Evolutionary conservation across 2,329 filamentous ascomycete species (phyloP), one percentile per base, ranked within the genome.

Genomic region (Phialemonium atrogriseum): DNA sequence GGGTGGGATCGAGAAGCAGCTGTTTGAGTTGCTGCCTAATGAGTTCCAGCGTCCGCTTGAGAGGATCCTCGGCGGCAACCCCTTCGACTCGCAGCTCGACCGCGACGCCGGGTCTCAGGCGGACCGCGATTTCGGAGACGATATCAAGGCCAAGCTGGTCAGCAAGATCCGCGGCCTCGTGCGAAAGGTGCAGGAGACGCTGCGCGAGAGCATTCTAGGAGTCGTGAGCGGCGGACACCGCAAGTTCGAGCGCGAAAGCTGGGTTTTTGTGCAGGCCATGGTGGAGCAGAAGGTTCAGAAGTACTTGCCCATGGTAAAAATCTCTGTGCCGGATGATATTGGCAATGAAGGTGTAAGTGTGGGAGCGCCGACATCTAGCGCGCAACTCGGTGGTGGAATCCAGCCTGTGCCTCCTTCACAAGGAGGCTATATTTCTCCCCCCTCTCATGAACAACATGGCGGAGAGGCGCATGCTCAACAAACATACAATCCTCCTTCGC

Each of bases 171-270:
- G 62, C 12, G 53, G 45, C 2, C 49, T 66, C 3, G 51, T 65
- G 5, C 55, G 54, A 12, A 66, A 64, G 43, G 59, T 66, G 4
- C 62, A 66, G 43, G 60, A 64, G 43, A 62, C 53, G 7, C 44
- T 66, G 11, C 60, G 62, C 2, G 56, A 62, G 48, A 56, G 58
- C 32, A 62, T 66, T 23, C 40, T 66, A 5, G 57, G 52, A 0
- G 51, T 65, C 1, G 62, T 66, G 13, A 66, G 63, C 34, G 62
- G 62, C 6, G 62, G 62, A 0, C 62, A 66, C 30, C 60, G 62
- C 46, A 64, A 60, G 48, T 62, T 66, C 32, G 62, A 66, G 52
- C 50, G 51, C 12, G 45, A 60, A 41, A 65, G 59, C 37, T 66
- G 62, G 62, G 43, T 62, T 6, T 64, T 64, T 40, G 62, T 66